These are phyloP conservation scores for Yamadazyma blattariae DNA, from an alignment of 1,139 yeast genomes.

Conservation along the genomic window DNA sequence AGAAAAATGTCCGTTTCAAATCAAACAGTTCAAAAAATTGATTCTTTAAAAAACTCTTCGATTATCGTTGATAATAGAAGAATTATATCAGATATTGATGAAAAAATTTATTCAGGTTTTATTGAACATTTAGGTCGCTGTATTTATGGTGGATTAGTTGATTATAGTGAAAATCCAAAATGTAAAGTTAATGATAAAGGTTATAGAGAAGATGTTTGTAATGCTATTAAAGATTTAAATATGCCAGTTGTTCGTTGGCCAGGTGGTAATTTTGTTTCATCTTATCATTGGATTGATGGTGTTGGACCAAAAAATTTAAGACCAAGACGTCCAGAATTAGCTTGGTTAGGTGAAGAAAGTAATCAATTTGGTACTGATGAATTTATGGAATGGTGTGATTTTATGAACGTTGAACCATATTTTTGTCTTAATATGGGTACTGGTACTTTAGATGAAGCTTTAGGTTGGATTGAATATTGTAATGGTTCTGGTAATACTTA, in stretches of 20 bases:
- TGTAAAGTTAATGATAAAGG: slow-evolving; percentile 21
- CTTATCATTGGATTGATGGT: slow-evolving; percentile 32
- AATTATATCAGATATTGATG: slow-evolving; percentile 17
- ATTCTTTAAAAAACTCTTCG: slow-evolving; percentile 8
- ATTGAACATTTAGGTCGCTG: slow-evolving; percentile 32
- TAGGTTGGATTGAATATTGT: slow-evolving; percentile 32
- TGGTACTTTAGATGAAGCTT: slow-evolving; percentile 30
- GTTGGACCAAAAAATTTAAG: slow-evolving; percentile 26
- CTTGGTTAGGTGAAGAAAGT: slow-evolving; percentile 28
- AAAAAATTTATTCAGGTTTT: slow-evolving; percentile 27
- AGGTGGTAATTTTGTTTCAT: slow-evolving; percentile 30
- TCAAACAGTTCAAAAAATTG: slow-evolving; percentile 10
- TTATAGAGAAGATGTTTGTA: slow-evolving; percentile 23
- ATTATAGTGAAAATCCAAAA: slow-evolving; percentile 17
- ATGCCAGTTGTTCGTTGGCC: slow-evolving; percentile 34
- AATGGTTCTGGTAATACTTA: slow-evolving; percentile 26
- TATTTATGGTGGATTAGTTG: slow-evolving; percentile 32
- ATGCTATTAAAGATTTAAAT: slow-evolving; percentile 24
- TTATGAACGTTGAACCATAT: slow-evolving; percentile 25
- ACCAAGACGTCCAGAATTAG: slow-evolving; percentile 29
- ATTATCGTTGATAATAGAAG: slow-evolving; percentile 13
- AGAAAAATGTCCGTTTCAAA: no score
- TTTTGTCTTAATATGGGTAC: slow-evolving; percentile 33
- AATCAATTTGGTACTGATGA: slow-evolving; percentile 31
- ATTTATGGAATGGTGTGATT: slow-evolving; percentile 28